Base-by-base conservation (phyloP, 1,139 yeast species). In the Scheffersomyces parashehatae region DNA sequence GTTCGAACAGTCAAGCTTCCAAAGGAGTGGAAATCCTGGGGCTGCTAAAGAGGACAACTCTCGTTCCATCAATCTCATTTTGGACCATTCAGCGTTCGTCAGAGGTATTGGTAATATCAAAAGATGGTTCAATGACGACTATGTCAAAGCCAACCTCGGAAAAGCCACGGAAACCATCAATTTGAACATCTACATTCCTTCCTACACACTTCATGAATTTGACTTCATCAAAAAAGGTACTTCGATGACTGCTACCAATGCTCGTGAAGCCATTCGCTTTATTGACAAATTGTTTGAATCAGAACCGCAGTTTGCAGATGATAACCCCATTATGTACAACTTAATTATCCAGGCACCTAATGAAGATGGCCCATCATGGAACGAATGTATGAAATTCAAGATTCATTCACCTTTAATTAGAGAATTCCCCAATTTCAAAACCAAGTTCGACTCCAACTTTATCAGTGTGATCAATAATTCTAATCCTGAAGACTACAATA, bases 81-180 rank as follows among this genome's bases (percentile, higher is more conserved):
- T 82, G 39, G 87, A 82, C 55, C 83, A 80, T 28, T 74, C 84
- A 9, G 81, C 84, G 1, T 69, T 82, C 47, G 75, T 79, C 5
- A 72, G 82, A 43, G 87, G 86, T 1, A 71, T 82, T 38, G 84
- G 83, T 1, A 78, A 78, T 50, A 68, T 82, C 55, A 79, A 79
- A 55, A 62, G 78, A 47, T 82, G 87, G 86, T 68, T 75, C 43
- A 70, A 73, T 42, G 53, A 64, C n/a, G 71, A 64, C 39, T 52
- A 66, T 59, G 50, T 77, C 53, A 50, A 62, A 14, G 36, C 63
- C 31, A 62, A 60, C 41, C 41, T 46, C 10, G 28, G 43, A 5
- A 35, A 40, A 3, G 32, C 49, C 14, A 46, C 52, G 6, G 62
- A 60, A 29, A 48, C 47, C 11, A 55, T 66, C 10, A 42, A 51